phyloP scores from a whole-genome alignment of 805 yeast genomes.

The Barnettozyma sp. region DNA sequence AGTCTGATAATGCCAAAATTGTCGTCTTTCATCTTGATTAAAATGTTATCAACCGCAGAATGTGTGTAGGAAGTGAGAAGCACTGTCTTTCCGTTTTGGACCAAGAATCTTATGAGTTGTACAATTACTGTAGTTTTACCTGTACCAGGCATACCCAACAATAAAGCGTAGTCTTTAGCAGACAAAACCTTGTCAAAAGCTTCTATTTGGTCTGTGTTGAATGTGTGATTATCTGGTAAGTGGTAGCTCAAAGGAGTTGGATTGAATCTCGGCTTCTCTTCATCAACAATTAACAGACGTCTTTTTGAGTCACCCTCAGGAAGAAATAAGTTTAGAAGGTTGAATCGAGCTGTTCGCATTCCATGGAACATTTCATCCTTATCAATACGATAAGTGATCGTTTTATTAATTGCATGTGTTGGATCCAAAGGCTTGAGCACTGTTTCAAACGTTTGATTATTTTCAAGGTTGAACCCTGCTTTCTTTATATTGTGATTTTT shows the following conservation, averaged over 20 bases:
- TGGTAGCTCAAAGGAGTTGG: slow-evolving; percentile 21
- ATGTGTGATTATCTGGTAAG: slow-evolving; percentile 19
- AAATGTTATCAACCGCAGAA: slow-evolving; percentile 91
- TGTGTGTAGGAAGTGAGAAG: slow-evolving; percentile 85
- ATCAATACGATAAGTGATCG: slow-evolving; percentile 56
- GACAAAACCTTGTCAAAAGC: slow-evolving; percentile 64
- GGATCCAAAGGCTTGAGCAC: slow-evolving; percentile 30
- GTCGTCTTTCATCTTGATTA: slow-evolving; percentile 56
- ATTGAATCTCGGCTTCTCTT: slow-evolving; percentile 25
- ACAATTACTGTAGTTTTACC: slow-evolving; percentile 92
- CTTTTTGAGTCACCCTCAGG: slow-evolving; percentile 31
- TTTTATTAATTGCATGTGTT: slow-evolving; percentile 7
- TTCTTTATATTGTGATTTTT: slow-evolving; percentile 28
- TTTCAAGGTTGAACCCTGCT: slow-evolving; percentile 35
- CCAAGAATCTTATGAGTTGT: slow-evolving; percentile 56
- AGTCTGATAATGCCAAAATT: slow-evolving; percentile 53
- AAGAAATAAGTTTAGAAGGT: slow-evolving; percentile 61
- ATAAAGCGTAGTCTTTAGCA: slow-evolving; percentile 68
- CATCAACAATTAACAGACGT: slow-evolving; percentile 30
- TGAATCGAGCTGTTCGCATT: slow-evolving; percentile 68
- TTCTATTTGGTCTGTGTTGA: slow-evolving; percentile 63
- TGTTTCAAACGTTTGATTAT: slow-evolving; percentile 47
- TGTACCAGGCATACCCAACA: slow-evolving; percentile 98
- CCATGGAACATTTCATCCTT: slow-evolving; percentile 73
- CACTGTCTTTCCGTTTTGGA: slow-evolving; percentile 55